Percentiles rank a stretch among this genome's conserved stretches.
phyloP scores from a whole-genome alignment of 2,329 filamentous ascomycete genomes.

The Penicillium sp. region DNA sequence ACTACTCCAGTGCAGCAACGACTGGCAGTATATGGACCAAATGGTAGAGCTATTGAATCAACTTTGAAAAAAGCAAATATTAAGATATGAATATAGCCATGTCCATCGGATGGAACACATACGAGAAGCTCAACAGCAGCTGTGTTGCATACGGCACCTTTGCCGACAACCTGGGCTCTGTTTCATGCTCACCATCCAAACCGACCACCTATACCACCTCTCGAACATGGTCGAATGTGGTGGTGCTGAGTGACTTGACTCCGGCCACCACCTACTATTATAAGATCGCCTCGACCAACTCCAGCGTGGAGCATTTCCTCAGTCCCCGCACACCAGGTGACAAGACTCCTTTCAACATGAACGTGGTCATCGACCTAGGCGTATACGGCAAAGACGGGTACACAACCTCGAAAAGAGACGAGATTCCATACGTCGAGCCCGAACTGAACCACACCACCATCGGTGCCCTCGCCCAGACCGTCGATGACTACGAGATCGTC shows the following conservation, averaged over 20 bases:
- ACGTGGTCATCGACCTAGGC: slow-evolving; percentile 53
- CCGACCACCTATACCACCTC: slow-evolving; percentile 52
- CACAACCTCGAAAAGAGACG: slow-evolving; percentile 49
- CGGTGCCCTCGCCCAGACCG: slow-evolving; percentile 48
- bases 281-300: slow-evolving; percentile 55
- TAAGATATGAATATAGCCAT: slow-evolving; percentile 37
- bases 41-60: slow-evolving; percentile 36
- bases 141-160: slow-evolving; percentile 53
- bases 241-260: slow-evolving; percentile 44
- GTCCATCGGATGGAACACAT: slow-evolving; percentile 57
- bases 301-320: slow-evolving; percentile 51
- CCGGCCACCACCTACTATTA: slow-evolving; percentile 59
- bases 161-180: slow-evolving; percentile 32
- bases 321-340: slow-evolving; percentile 54
- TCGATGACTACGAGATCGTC: slow-evolving; percentile 53
- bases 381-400: slow-evolving; percentile 53
- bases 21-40: slow-evolving; percentile 49
- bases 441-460: slow-evolving; percentile 59
- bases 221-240: slow-evolving; percentile 52
- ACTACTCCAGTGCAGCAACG: slow-evolving; percentile 55
- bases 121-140: slow-evolving; percentile 42
- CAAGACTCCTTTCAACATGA: slow-evolving; percentile 51
- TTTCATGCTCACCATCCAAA: slow-evolving; percentile 43
- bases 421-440: slow-evolving; percentile 49
- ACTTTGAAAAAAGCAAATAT: neutral